phyloP scores from a whole-genome alignment of 2,329 filamentous ascomycete species.

The Fusarium avenaceum region DNA sequence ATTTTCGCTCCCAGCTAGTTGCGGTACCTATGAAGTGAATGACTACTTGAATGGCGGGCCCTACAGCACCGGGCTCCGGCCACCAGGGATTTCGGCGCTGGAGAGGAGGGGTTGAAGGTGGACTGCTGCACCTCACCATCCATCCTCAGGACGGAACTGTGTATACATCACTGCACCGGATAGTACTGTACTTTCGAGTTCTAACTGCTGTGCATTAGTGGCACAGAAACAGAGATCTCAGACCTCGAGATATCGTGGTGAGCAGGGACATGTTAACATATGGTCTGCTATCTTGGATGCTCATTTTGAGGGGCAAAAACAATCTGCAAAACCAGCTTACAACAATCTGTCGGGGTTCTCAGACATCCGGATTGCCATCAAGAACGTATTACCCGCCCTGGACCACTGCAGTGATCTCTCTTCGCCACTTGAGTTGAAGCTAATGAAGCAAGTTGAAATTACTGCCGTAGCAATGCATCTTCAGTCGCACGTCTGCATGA shows the following conservation, averaged over 20 bases:
- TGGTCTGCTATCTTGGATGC: slow-evolving; percentile 12
- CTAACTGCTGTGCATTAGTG: no score
- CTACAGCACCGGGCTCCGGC: slow-evolving; percentile 34
- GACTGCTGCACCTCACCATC: slow-evolving; percentile 38
- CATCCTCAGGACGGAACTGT: slow-evolving; percentile 34
- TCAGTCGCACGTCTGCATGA: slow-evolving; percentile 48
- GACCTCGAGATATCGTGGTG: slow-evolving; percentile 34
- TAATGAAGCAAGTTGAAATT: slow-evolving; percentile 47
- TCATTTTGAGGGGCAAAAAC: slow-evolving; percentile 1
- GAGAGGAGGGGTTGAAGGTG: slow-evolving; percentile 38
- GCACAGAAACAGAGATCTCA: no score
- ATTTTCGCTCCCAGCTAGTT: slow-evolving; percentile 45
- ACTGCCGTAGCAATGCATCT: slow-evolving; percentile 44
- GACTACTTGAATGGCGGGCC: slow-evolving; percentile 34
- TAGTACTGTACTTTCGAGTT: no score
- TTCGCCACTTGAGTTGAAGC: slow-evolving; percentile 49
- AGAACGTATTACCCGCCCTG: slow-evolving; percentile 45
- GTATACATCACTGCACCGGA: slow-evolving; percentile 29
- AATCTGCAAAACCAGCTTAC: no score
- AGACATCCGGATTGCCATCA: slow-evolving; percentile 35
- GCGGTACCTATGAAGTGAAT: slow-evolving; percentile 21
- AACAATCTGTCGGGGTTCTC: slow-evolving; percentile 24
- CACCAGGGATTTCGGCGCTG: slow-evolving; percentile 39
- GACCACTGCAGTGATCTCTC: slow-evolving; percentile 43
- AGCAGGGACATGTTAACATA: slow-evolving; percentile 48